phyloP scores from a whole-genome alignment of 129 eudicot genomes.

The Escallonia herrerae region DNA sequence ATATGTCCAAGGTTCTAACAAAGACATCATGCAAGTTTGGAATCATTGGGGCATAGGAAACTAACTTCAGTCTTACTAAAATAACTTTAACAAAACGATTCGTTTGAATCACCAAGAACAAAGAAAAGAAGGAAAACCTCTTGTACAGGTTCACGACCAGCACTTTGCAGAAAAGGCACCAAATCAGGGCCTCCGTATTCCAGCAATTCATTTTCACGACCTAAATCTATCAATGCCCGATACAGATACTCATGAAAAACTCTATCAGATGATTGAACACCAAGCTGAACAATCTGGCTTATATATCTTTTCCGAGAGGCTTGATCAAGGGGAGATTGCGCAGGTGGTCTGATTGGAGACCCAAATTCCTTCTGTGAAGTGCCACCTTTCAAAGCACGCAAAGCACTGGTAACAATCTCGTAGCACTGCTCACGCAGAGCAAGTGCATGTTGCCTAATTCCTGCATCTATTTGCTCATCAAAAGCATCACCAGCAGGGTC shows the following conservation, averaged over 20 bases:
- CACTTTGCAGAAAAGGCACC: constrained; percentile 78
- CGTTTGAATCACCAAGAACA: not conserved
- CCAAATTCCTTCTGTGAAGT: constrained; percentile 56
- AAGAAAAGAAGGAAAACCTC: constrained; percentile 38
- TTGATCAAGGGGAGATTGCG: constrained; percentile 66
- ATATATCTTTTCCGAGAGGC: constrained; percentile 74
- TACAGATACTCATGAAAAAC: constrained; percentile 83
- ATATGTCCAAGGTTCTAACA: not conserved
- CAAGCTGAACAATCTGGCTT: constrained; percentile 93
- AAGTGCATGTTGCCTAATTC: constrained; percentile 63
- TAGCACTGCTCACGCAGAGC: constrained; percentile 88
- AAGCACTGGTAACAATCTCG: constrained; percentile 68
- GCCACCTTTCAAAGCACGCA: constrained; percentile 77
- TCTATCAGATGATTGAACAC: constrained; percentile 92
- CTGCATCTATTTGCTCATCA: constrained; percentile 80
- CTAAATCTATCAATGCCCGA: constrained; percentile 63
- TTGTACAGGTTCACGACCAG: constrained; percentile 63
- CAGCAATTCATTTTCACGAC: constrained; percentile 86
- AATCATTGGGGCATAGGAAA: no score
- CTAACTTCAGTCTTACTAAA: no score
- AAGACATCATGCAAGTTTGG: no score
- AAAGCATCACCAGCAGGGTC: constrained; percentile 94
- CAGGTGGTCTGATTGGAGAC: constrained; percentile 73
- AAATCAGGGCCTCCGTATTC: constrained; percentile 94
- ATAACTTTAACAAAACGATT: no score